Percentiles rank a stretch among this genome's conserved stretches.
Evolutionary conservation across 345 rosid genomes (phyloP).

Genomic region (Eucalyptus marginata): DNA sequence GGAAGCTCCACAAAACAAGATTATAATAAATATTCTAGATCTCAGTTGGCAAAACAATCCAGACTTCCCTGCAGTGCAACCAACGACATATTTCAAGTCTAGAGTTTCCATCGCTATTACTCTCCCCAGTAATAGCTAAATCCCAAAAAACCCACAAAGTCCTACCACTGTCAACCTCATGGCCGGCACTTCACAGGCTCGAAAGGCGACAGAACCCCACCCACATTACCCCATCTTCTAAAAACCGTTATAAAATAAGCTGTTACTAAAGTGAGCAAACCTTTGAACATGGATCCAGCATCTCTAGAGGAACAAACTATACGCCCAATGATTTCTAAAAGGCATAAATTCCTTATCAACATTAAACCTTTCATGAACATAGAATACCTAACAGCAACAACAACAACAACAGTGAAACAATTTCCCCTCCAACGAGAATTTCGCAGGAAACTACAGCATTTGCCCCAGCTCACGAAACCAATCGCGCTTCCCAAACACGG

Average conservation of each 20-base stretch:
- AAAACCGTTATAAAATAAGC: neutral
- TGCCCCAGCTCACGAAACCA: neutral
- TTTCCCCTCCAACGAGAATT: neutral
- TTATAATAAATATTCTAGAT: neutral
- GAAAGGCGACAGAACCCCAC: neutral
- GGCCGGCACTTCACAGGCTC: neutral
- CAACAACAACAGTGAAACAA: neutral
- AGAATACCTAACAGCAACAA: neutral
- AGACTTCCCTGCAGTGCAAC: neutral
- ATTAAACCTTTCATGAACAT: neutral
- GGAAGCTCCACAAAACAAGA: neutral
- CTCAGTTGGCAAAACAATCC: neutral
- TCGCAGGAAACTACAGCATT: neutral
- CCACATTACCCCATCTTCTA: neutral
- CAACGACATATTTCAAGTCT: neutral
- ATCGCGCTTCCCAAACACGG: neutral
- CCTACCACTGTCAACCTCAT: neutral
- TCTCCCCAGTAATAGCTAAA: neutral
- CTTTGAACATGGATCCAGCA: neutral
- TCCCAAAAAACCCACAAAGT: neutral
- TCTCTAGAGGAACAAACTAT: neutral
- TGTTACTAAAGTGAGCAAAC: neutral
- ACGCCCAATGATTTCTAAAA: neutral
- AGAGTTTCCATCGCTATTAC: neutral
- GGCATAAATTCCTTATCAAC: neutral